Percentiles rank a stretch among this genome's conserved stretches.
Conservation (phyloP, 495 filamentous ascomycete species). For the Penicillium cinerascens region DNA sequence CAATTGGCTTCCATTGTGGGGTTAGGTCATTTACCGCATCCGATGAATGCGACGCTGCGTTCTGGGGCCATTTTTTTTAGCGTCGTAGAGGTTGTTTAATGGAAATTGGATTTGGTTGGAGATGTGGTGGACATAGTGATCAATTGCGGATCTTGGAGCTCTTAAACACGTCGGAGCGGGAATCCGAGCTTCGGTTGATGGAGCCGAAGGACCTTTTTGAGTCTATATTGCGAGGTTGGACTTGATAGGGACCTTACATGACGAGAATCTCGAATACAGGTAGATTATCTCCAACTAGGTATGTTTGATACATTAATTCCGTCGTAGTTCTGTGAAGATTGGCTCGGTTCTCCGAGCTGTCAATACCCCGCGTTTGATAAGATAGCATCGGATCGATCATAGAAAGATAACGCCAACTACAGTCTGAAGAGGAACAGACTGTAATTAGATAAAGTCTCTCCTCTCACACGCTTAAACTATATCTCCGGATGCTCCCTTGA, state of each 20-base stretch:
- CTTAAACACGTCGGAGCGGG: neutral
- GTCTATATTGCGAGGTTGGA: neutral
- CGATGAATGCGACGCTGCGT: slow-evolving; percentile 22
- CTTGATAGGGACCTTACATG: neutral
- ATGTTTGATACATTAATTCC: no score
- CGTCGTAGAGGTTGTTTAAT: neutral
- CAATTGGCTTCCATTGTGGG: neutral
- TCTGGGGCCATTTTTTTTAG: slow-evolving; percentile 2
- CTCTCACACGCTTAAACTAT: no score
- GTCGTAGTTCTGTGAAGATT: no score
- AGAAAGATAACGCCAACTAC: no score
- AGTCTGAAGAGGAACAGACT: no score
- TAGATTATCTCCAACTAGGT: no score
- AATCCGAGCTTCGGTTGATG: neutral
- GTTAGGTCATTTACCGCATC: slow-evolving; percentile 16
- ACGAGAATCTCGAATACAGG: neutral
- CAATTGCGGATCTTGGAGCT: neutral
- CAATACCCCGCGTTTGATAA: no score
- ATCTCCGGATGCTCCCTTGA: no score
- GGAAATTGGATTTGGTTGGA: neutral
- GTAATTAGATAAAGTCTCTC: no score
- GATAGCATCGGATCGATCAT: no score
- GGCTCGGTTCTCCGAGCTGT: no score
- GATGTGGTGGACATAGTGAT: neutral
- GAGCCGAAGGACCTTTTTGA: neutral